Conservation (phyloP, 179 eudicot genomes). For the Patellifolia procumbens region DNA sequence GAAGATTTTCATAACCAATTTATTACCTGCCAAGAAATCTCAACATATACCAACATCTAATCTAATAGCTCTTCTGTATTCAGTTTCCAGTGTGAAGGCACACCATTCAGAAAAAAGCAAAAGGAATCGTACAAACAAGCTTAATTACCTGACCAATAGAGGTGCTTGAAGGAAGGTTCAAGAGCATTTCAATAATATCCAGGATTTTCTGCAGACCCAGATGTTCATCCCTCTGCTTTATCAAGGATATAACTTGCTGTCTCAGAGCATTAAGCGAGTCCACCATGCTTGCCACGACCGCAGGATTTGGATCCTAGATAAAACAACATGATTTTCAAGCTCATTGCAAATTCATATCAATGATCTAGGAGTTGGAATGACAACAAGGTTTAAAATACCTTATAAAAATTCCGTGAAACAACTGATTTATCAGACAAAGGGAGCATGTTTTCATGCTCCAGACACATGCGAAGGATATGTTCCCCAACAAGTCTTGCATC, state of each 20-base stretch:
- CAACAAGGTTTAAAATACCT: slow-evolving; percentile 41
- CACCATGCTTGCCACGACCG: slow-evolving; percentile 74
- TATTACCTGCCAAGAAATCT: not conserved
- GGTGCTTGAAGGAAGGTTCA: slow-evolving; percentile 73
- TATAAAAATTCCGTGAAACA: slow-evolving; percentile 76
- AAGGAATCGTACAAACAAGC: not conserved
- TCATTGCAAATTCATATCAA: not conserved
- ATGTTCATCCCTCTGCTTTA: slow-evolving; percentile 69
- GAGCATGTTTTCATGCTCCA: slow-evolving; percentile 68
- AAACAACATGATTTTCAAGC: not conserved
- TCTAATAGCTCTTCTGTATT: not conserved
- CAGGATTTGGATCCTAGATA: slow-evolving; percentile 76
- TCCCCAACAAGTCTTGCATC: slow-evolving; percentile 73
- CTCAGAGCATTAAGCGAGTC: slow-evolving; percentile 55
- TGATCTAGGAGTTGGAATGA: not conserved
- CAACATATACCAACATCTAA: not conserved
- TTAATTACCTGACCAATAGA: slow-evolving; percentile 82
- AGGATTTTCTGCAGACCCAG: slow-evolving; percentile 75
- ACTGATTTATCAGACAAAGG: slow-evolving; percentile 36
- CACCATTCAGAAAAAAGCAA: not conserved
- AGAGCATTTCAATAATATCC: slow-evolving; percentile 73
- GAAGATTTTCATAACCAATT: no score
- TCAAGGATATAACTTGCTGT: slow-evolving; percentile 44
- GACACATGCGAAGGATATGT: slow-evolving; percentile 72
- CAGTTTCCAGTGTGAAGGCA: not conserved